Evolutionary conservation across 2,329 filamentous ascomycete genomes (phyloP).

Genomic region (Sphaerostilbella broomeana): DNA sequence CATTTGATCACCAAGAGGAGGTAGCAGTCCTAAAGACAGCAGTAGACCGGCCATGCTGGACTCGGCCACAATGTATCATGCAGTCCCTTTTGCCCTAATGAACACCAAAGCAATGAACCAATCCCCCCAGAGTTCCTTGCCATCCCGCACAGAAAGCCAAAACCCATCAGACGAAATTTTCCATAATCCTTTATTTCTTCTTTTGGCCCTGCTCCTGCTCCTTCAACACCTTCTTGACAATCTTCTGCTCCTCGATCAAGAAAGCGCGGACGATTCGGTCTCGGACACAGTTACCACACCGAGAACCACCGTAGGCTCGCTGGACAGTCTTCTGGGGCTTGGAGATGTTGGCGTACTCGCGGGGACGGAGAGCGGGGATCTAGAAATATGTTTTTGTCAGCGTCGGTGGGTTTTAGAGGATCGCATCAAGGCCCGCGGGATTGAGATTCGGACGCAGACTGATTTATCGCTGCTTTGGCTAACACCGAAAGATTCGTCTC

Average conservation of each 20-base stretch:
- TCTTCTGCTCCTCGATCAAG: slow-evolving; percentile 99
- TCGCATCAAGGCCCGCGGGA: too few species aligned
- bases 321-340: slow-evolving; percentile 99
- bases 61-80: slow-evolving; percentile 38
- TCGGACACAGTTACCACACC: slow-evolving; percentile 97
- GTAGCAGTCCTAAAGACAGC: slow-evolving; percentile 38
- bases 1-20: slow-evolving; percentile 42
- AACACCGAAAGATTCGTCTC: neutral
- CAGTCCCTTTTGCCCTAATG: slow-evolving; percentile 43
- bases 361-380: slow-evolving; percentile 94
- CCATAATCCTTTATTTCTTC: slow-evolving; percentile 55
- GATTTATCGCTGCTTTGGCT: neutral
- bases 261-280: slow-evolving; percentile 97
- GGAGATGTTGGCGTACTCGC: slow-evolving; percentile 95
- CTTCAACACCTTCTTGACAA: slow-evolving; percentile 99
- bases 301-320: slow-evolving; percentile 95
- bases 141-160: slow-evolving; percentile 29
- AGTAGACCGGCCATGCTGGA: slow-evolving; percentile 36
- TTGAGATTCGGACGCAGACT: neutral
- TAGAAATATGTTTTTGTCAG: slow-evolving; percentile 31
- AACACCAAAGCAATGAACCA: slow-evolving; percentile 50
- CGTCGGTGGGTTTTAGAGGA: slow-evolving; percentile 1
- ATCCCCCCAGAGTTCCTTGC: slow-evolving; percentile 31
- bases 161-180: slow-evolving; percentile 21
- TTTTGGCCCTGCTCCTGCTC: slow-evolving; percentile 75